Conservation (phyloP, 441 rosid species). For the Syzygium syzygioides region DNA sequence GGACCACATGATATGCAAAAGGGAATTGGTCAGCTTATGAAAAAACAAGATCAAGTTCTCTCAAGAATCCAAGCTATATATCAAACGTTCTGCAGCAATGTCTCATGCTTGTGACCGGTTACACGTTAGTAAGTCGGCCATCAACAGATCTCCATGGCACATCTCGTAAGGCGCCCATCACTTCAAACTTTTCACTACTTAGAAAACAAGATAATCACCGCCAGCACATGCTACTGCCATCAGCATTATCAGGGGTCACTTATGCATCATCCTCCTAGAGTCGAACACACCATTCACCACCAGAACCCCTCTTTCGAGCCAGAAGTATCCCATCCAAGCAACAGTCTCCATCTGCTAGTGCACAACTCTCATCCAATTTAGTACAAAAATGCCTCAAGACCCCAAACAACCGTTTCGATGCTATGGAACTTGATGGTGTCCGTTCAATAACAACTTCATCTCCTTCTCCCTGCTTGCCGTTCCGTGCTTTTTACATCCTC, state of each 20-base stretch:
- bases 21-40: not conserved
- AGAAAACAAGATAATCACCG: not conserved
- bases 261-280: not conserved
- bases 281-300: not conserved
- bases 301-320: not conserved
- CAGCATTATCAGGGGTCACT: not conserved
- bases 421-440: not conserved
- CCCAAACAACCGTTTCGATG: not conserved
- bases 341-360: not conserved
- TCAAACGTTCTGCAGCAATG: not conserved
- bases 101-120: not conserved
- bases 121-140: not conserved
- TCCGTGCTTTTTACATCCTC: not conserved
- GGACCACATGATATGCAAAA: not conserved
- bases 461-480: not conserved
- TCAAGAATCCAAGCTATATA: not conserved
- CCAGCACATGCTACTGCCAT: not conserved
- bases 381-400: not conserved
- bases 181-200: not conserved
- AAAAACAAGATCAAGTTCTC: not conserved
- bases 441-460: not conserved
- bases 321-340: not conserved
- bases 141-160: not conserved
- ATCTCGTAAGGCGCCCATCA: not conserved
- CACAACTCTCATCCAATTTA: not conserved